Conservation (phyloP, 1,139 yeast genomes). For the Torulaspora pretoriensis region DNA sequence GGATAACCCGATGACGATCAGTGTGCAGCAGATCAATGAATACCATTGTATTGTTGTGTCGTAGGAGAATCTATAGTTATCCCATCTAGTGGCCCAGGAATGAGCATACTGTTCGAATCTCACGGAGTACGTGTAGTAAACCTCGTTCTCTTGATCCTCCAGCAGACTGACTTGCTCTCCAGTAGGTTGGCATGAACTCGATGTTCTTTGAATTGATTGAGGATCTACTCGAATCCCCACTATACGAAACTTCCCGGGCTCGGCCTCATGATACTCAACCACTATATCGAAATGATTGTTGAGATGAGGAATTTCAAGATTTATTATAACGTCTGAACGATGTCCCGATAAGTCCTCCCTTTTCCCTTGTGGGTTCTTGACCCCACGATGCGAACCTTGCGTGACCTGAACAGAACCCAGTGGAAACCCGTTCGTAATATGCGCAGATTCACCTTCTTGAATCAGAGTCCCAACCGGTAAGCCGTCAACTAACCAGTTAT, state of each 20-base stretch:
- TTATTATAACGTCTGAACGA: conserved; percentile 14
- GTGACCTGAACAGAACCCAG: conserved; percentile 58
- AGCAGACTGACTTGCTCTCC: conserved; percentile 44
- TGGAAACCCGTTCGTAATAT: conserved; percentile 70
- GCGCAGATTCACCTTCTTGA: conserved; percentile 50
- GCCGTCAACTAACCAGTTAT: conserved; percentile 94
- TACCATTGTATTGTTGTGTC: conserved; percentile 97
- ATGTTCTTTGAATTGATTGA: conserved; percentile 51
- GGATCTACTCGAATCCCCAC: conserved; percentile 87
- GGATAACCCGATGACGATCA: conserved; percentile 73
- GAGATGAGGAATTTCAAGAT: conserved; percentile 45
- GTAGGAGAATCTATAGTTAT: conserved; percentile 83
- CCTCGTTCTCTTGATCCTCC: conserved; percentile 42
- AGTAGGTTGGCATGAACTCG: conserved; percentile 37
- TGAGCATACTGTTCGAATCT: conserved; percentile 64
- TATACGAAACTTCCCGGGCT: conserved; percentile 67
- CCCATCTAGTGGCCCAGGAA: conserved; percentile 99
- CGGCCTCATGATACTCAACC: conserved; percentile 78
- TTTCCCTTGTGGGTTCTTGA: neutral
- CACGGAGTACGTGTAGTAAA: conserved; percentile 60
- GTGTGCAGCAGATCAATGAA: conserved; percentile 77
- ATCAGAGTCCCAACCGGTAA: conserved; percentile 77
- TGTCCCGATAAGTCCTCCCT: neutral
- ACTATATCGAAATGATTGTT: conserved; percentile 76
- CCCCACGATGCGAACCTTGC: conserved; percentile 11